Evolutionary conservation across 345 rosid species (phyloP).

Genomic region (Euphorbia tirucalli): DNA sequence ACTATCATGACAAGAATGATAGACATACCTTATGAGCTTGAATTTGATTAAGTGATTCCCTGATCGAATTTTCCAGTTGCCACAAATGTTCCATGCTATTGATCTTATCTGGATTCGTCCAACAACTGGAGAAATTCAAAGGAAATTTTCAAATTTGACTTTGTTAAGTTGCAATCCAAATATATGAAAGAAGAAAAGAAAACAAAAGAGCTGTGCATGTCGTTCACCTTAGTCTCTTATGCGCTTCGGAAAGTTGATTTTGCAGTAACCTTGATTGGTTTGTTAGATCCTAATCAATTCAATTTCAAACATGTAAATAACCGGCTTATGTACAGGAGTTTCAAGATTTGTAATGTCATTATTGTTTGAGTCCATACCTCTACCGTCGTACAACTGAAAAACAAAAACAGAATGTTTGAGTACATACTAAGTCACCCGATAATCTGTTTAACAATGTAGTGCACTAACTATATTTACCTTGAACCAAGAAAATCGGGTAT

Average conservation of each 20-base stretch:
- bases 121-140: constrained; percentile 46
- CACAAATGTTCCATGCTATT: constrained; percentile 54
- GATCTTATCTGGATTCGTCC: constrained; percentile 60
- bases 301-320: constrained; percentile 20
- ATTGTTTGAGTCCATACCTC: constrained; percentile 21
- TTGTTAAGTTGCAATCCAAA: neutral
- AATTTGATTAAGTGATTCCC: constrained; percentile 54
- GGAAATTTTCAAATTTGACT: neutral
- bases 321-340: constrained; percentile 7
- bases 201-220: constrained; percentile 11
- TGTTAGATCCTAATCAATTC: constrained; percentile 40
- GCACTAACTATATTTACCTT: constrained; percentile 13
- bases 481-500: constrained; percentile 31
- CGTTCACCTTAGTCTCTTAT: constrained; percentile 55
- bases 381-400: constrained; percentile 31
- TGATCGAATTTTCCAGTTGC: constrained; percentile 57
- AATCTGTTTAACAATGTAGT: neutral
- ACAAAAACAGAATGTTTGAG: constrained; percentile 4
- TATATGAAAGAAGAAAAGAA: neutral
- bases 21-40: constrained; percentile 52
- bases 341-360: constrained; percentile 5
- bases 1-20: constrained; percentile 7
- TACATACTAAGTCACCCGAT: neutral
- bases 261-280: constrained; percentile 44
- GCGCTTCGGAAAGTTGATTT: constrained; percentile 48